Conservation (phyloP, 371 early-diverging fungal species). For the Zopfochytrium polystomum region DNA sequence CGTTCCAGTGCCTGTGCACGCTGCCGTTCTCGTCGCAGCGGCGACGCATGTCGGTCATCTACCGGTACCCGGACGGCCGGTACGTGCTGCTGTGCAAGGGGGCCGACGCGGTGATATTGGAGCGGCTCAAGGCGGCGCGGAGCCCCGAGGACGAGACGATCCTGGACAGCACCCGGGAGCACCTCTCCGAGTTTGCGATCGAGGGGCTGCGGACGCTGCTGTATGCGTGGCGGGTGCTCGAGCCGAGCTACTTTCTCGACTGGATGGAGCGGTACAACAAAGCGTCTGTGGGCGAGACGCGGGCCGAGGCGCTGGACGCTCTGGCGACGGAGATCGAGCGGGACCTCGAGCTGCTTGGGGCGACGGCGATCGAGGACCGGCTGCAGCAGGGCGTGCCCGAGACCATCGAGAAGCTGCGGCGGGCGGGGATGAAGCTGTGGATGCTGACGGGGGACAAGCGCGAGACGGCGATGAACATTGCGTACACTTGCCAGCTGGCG, state of each 20-base stretch:
- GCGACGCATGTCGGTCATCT: slow-evolving; percentile 92
- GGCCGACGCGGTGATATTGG: slow-evolving; percentile 77
- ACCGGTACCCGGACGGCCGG: slow-evolving; percentile 61
- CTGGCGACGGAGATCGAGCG: slow-evolving; percentile 76
- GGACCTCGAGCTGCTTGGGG: slow-evolving; percentile 79
- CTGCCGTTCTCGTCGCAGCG: slow-evolving; percentile 87
- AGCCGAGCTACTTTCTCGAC: slow-evolving; percentile 57
- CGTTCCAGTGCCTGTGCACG: slow-evolving; percentile 62
- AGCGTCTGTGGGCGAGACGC: too few species aligned
- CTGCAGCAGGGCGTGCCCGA: slow-evolving; percentile 91
- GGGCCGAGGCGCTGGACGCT: slow-evolving; percentile 65
- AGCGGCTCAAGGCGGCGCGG: slow-evolving; percentile 68
- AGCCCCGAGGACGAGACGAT: slow-evolving; percentile 73
- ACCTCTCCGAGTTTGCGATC: slow-evolving; percentile 80
- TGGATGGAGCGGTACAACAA: slow-evolving; percentile 67
- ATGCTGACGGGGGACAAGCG: slow-evolving; percentile 99
- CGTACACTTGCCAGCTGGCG: slow-evolving; percentile 78
- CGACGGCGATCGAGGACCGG: slow-evolving; percentile 97
- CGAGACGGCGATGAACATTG: slow-evolving; percentile 97
- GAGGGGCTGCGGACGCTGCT: slow-evolving; percentile 89
- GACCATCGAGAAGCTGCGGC: slow-evolving; percentile 80
- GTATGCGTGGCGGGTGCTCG: slow-evolving; percentile 65
- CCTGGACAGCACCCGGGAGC: slow-evolving; percentile 66
- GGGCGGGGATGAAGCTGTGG: slow-evolving; percentile 96
- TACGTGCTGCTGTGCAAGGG: slow-evolving; percentile 92